phyloP scores from a whole-genome alignment of 2,329 filamentous ascomycete species.

The Sclerotiophoma versabilis region DNA sequence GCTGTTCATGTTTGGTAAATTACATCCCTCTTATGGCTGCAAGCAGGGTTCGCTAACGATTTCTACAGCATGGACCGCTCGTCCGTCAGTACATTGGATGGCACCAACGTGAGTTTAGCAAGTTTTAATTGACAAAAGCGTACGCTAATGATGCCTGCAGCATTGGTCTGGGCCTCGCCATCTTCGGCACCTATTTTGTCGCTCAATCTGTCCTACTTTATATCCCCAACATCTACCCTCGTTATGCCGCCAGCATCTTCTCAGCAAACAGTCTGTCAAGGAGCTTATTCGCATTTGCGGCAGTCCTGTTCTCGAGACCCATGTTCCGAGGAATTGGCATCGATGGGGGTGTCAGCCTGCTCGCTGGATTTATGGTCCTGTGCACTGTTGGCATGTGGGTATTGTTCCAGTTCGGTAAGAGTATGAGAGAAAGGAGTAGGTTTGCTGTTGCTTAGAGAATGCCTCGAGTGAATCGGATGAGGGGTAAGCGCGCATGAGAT shows the following conservation, averaged over 20 bases:
- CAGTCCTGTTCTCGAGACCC: slow-evolving; percentile 65
- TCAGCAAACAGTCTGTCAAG: slow-evolving; percentile 68
- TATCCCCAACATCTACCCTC: slow-evolving; percentile 68
- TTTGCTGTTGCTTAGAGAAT: slow-evolving; percentile 55
- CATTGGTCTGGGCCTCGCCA: slow-evolving; percentile 58
- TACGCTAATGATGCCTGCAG: background rate
- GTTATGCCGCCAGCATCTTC: slow-evolving; percentile 56
- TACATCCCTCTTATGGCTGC: too few species aligned
- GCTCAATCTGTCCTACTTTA: slow-evolving; percentile 65
- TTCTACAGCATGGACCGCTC: slow-evolving; percentile 64
- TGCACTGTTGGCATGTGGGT: slow-evolving; percentile 63
- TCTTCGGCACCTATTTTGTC: slow-evolving; percentile 48
- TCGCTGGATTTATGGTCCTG: slow-evolving; percentile 56
- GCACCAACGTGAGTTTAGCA: slow-evolving; percentile 50
- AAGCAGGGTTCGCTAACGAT: background rate
- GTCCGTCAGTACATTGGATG: slow-evolving; percentile 64
- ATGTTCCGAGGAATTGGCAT: slow-evolving; percentile 66
- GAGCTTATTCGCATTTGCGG: slow-evolving; percentile 63
- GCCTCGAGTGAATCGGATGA: background rate
- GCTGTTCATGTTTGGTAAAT: slow-evolving; percentile 66
- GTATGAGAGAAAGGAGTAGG: slow-evolving; percentile 63
- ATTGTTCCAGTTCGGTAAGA: slow-evolving; percentile 64
- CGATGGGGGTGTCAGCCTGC: slow-evolving; percentile 62
- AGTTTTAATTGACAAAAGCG: background rate
- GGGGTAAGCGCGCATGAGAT: background rate